These are phyloP conservation scores for Chrysoporthe cubensis DNA, from an alignment of 2,329 filamentous ascomycete genomes.

Conservation along the genomic window DNA sequence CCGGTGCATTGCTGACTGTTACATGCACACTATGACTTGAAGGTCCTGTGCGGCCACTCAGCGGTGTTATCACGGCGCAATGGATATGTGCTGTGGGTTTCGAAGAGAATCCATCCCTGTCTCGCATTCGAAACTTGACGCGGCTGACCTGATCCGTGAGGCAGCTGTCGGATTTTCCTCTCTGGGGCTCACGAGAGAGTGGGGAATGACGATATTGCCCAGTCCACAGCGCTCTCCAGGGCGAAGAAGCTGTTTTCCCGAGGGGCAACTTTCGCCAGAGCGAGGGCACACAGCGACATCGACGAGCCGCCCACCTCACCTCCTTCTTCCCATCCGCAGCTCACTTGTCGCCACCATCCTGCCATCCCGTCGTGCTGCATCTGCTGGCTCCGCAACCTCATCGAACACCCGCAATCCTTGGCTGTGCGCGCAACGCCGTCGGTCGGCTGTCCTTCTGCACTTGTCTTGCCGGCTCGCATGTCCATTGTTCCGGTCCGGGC, in stretches of 20 bases:
- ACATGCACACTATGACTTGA: too few species aligned
- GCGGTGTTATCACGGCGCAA: slow-evolving; percentile 5
- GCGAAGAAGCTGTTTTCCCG: slow-evolving; percentile 8
- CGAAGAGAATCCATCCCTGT: slow-evolving; percentile 9
- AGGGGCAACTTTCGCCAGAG: not conserved
- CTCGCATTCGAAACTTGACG: slow-evolving; percentile 3
- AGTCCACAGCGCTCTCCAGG: slow-evolving; percentile 22
- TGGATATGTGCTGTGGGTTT: not conserved
- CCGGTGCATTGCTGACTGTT: too few species aligned
- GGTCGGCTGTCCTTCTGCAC: not conserved
- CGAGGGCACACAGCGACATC: not conserved
- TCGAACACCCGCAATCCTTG: not conserved
- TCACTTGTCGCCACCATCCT: not conserved
- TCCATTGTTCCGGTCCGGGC: not conserved
- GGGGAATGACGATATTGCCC: slow-evolving; percentile 30
- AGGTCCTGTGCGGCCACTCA: not conserved
- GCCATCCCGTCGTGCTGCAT: not conserved
- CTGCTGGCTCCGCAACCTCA: not conserved
- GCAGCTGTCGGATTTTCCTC: slow-evolving; percentile 19
- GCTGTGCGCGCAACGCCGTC: not conserved
- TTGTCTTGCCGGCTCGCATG: not conserved
- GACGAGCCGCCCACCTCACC: not conserved
- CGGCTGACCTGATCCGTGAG: not conserved
- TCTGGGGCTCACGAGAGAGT: slow-evolving; percentile 26
- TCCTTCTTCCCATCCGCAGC: not conserved